These are phyloP conservation scores for Tuber microsphaerosporum DNA, from an alignment of 495 filamentous ascomycete genomes.

Conservation along the genomic window DNA sequence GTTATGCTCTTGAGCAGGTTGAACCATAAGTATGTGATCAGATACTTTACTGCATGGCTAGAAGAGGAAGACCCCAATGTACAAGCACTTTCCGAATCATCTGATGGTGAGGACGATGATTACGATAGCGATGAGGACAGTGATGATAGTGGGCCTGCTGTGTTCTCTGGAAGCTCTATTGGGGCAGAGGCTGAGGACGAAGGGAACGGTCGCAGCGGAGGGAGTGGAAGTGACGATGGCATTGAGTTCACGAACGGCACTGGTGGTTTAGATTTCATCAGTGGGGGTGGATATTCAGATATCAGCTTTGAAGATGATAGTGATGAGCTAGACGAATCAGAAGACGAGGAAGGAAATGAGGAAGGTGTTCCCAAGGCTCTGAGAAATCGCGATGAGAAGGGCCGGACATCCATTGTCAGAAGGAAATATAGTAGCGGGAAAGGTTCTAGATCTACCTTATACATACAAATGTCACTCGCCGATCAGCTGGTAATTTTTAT, in stretches of 20 bases:
- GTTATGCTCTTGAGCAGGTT: slow-evolving; percentile 81
- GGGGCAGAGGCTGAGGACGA: slow-evolving; percentile 8
- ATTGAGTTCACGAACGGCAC: slow-evolving; percentile 65
- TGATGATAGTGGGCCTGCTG: slow-evolving; percentile 26
- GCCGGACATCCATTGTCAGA: slow-evolving; percentile 42
- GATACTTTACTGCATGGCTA: slow-evolving; percentile 91
- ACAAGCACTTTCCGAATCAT: slow-evolving; percentile 28
- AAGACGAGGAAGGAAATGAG: slow-evolving; percentile 45
- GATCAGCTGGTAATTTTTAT: slow-evolving; percentile 65
- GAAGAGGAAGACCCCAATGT: slow-evolving; percentile 53
- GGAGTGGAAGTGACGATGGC: slow-evolving; percentile 38
- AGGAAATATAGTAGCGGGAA: background rate
- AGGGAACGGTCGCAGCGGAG: background rate
- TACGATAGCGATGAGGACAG: slow-evolving; percentile 24
- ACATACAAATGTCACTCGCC: slow-evolving; percentile 96
- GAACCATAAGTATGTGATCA: slow-evolving; percentile 91
- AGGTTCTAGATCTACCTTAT: slow-evolving; percentile 48
- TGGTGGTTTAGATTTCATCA: slow-evolving; percentile 86
- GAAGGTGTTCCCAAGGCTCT: slow-evolving; percentile 26
- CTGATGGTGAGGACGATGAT: slow-evolving; percentile 16
- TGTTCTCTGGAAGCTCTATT: slow-evolving; percentile 18
- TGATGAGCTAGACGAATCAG: slow-evolving; percentile 52
- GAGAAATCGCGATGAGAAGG: slow-evolving; percentile 26
- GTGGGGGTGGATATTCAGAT: slow-evolving; percentile 71
- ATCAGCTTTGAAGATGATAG: slow-evolving; percentile 71